These are phyloP conservation scores for Candida arabinofermentans DNA, from an alignment of 805 yeast species.

Conservation along the genomic window DNA sequence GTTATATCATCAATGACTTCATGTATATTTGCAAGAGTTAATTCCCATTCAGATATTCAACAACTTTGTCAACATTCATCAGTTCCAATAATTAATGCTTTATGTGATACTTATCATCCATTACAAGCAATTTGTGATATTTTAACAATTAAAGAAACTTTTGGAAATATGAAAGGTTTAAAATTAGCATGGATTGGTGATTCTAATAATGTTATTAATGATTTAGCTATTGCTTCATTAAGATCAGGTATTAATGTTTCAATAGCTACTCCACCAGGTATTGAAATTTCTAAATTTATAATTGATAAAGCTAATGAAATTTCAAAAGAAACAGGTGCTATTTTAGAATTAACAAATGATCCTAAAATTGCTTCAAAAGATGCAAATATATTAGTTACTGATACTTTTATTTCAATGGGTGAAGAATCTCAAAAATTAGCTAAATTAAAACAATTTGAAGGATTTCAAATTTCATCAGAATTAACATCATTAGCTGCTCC, in stretches of 20 bases:
- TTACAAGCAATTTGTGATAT: slow-evolving; percentile 92
- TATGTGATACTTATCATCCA: slow-evolving; percentile 93
- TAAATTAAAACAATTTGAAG: slow-evolving; percentile 76
- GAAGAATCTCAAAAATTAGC: slow-evolving; percentile 75
- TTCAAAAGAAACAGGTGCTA: slow-evolving; percentile 46
- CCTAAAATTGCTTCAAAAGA: slow-evolving; percentile 68
- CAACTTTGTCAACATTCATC: slow-evolving; percentile 72
- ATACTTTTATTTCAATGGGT: slow-evolving; percentile 98
- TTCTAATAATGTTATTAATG: slow-evolving; percentile 93
- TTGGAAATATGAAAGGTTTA: slow-evolving; percentile 52
- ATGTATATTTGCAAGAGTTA: slow-evolving; percentile 95
- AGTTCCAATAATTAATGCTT: slow-evolving; percentile 90
- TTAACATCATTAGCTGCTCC: slow-evolving; percentile 62
- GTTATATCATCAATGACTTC: slow-evolving; percentile 95
- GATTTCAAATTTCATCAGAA: slow-evolving; percentile 76
- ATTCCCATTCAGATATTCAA: slow-evolving; percentile 75
- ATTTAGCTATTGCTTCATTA: slow-evolving; percentile 82
- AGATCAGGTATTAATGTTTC: slow-evolving; percentile 80
- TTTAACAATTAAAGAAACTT: slow-evolving; percentile 78
- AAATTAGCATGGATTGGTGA: slow-evolving; percentile 96
- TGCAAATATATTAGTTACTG: slow-evolving; percentile 87
- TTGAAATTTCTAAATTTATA: slow-evolving; percentile 57
- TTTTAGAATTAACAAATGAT: slow-evolving; percentile 60
- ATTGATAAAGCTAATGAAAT: slow-evolving; percentile 49
- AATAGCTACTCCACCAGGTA: slow-evolving; percentile 78